phyloP scores from a whole-genome alignment of 192 early-diverging fungal genomes.

The Funneliformis geosporum region DNA sequence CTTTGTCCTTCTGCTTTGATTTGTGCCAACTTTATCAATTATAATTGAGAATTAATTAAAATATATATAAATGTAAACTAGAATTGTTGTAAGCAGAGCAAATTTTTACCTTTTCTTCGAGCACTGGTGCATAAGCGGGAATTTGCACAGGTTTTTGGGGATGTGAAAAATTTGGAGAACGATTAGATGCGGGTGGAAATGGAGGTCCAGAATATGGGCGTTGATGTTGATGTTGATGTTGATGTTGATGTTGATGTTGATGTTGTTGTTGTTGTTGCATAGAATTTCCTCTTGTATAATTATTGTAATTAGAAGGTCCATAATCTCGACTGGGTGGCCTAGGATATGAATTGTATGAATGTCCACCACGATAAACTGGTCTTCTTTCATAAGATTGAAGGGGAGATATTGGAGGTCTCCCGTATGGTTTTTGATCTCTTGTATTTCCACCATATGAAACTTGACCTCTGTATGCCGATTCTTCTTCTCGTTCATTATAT shows the following conservation, averaged over 20 bases:
- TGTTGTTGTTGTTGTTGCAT: conserved; percentile 3
- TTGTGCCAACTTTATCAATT: conserved; percentile 1
- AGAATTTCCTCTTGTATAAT: conserved; percentile 13
- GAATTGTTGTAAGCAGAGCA: neutral
- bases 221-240: no score
- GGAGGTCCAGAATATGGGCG: conserved; percentile 8
- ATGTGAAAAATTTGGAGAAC: neutral
- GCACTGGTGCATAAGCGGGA: neutral
- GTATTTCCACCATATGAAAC: conserved; percentile 7
- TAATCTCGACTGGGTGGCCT: conserved; percentile 10
- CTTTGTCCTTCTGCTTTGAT: neutral
- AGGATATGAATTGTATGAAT: neutral
- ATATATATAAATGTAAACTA: neutral
- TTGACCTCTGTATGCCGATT: conserved; percentile 15
- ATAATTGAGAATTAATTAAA: neutral
- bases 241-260: no score
- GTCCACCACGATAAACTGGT: conserved; percentile 10
- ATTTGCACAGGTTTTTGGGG: neutral
- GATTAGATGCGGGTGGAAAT: neutral
- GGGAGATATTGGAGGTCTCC: conserved; percentile 4
- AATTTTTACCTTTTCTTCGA: conserved; percentile 11
- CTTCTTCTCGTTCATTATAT: conserved; percentile 11
- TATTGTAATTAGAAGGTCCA: neutral
- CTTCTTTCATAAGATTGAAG: conserved; percentile 17
- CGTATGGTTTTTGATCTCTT: conserved; percentile 16